A percentile compares a stretch with the other conserved stretches of the same genome.
Conservation (phyloP, 2,329 filamentous ascomycete species). For the Aspergillus hiratsukae region DNA sequence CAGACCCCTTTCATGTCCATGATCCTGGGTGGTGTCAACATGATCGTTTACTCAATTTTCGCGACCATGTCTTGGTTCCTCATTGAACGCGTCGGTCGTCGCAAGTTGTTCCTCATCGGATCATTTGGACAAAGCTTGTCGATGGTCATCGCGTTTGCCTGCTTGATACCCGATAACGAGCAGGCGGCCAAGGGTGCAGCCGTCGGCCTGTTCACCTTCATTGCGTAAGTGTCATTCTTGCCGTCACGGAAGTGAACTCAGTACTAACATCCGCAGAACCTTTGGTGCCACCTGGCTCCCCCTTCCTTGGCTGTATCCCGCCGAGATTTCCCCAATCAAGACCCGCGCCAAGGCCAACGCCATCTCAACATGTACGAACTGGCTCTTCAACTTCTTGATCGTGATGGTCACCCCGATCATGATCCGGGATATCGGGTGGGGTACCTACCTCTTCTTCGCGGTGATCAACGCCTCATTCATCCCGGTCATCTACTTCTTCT, state of each 20-base stretch:
- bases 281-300: slow-evolving; percentile 64
- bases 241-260: too few relatives aligned
- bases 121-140: slow-evolving; percentile 34
- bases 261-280: slow-evolving; percentile 28
- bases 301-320: slow-evolving; percentile 54
- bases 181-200: slow-evolving; percentile 36
- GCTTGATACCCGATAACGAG: slow-evolving; percentile 28
- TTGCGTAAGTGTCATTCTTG: slow-evolving; percentile 37
- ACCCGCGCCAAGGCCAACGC: slow-evolving; percentile 54
- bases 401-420: slow-evolving; percentile 49
- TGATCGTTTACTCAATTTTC: slow-evolving; percentile 43
- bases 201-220: slow-evolving; percentile 65
- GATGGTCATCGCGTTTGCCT: slow-evolving; percentile 40
- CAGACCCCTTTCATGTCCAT: slow-evolving; percentile 41
- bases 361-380: slow-evolving; percentile 51
- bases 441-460: slow-evolving; percentile 44
- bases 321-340: slow-evolving; percentile 52
- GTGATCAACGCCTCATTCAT: slow-evolving; percentile 44
- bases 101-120: slow-evolving; percentile 39
- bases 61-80: slow-evolving; percentile 46
- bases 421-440: slow-evolving; percentile 36
- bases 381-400: slow-evolving; percentile 53
- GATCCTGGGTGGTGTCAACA: slow-evolving; percentile 51
- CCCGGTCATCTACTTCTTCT: slow-evolving; percentile 52
- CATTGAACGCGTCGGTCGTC: slow-evolving; percentile 47